Conservation (phyloP, 139 green algal genomes). For the Bryopsis sp. region DNA sequence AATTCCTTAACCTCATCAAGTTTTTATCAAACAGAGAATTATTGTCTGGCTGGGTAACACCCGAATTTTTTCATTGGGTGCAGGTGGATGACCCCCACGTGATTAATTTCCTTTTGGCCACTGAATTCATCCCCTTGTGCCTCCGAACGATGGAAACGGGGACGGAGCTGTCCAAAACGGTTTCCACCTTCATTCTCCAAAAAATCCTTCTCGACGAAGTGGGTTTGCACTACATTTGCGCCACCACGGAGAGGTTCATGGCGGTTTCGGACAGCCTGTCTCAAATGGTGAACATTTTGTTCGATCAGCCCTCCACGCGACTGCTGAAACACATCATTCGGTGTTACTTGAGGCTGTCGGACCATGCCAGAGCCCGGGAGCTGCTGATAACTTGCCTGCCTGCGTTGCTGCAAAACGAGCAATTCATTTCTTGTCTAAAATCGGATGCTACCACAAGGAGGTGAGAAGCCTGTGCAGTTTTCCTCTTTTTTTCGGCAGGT, state of each 20-base stretch:
- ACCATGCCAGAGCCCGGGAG: conserved; percentile 84
- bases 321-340: conserved; percentile 99
- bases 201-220: conserved; percentile 97
- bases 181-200: conserved; percentile 99
- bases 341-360: conserved; percentile 92
- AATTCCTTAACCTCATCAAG: too few relatives aligned
- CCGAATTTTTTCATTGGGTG: neutral
- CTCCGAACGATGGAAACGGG: conserved; percentile 98
- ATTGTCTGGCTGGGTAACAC: neutral
- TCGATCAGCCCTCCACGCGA: conserved; percentile 68
- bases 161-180: conserved; percentile 96
- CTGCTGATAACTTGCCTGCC: conserved; percentile 89
- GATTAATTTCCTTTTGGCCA: conserved; percentile 99
- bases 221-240: conserved; percentile 95
- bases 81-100: conserved; percentile 96
- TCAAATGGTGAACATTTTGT: conserved; percentile 75
- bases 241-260: conserved; percentile 97
- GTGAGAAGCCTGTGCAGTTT: too few relatives aligned
- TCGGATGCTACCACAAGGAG: conserved; percentile 82
- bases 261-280: conserved; percentile 85
- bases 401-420: conserved; percentile 73
- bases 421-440: conserved; percentile 89
- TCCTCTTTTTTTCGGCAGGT: too few relatives aligned
- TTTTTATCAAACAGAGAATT: too few relatives aligned
- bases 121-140: conserved; percentile 98